Evolutionary conservation across 169 alveolate genomes (phyloP), one percentile per base, ranked within the genome.

Genomic region (Besnoitia besnoiti): DNA sequence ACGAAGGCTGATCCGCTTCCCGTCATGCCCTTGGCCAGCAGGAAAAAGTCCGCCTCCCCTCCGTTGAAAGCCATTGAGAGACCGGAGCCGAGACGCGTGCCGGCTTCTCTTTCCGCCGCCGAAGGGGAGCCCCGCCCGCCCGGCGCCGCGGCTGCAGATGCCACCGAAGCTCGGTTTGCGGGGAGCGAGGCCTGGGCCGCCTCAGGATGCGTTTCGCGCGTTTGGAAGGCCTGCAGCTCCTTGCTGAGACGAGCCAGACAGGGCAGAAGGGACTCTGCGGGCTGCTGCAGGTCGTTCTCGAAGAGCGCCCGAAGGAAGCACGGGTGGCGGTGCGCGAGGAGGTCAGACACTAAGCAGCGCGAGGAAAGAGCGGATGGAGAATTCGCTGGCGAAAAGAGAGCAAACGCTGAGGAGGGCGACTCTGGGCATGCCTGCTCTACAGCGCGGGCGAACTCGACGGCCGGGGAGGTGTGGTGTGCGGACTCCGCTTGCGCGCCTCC

Each of bases 1-100:
- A 73, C 82, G 46, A 73, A 73, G 16, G 82, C 82, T 0, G 82
- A 73, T 19, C 82, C 82, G 46, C 82, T 73, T 8, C 82, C 82
- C 19, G 82, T 73, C 82, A 73, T 73, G 19, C 82, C 82, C 12
- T 24, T n/a, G 2, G 82, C 82, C 16, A 73, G 82, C 8, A 73
- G 82, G 67, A 55, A n/a, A 19, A 55, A 21, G n/a, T n/a, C 67
- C 30, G 24, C 33, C 30, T 55, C 67, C 67, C 24, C 67, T 19
- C 30, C 67, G 30, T n/a, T 55, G n/a, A n/a, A n/a, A n/a, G n/a
- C n/a, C n/a, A n/a, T n/a, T n/a, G n/a, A n/a, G n/a, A n/a, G n/a
- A n/a, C n/a, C n/a, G n/a, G n/a, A n/a, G n/a, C n/a, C n/a, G n/a
- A n/a, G n/a, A n/a, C n/a, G n/a, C n/a, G n/a, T n/a, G 67, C 4